Evolutionary conservation across 2,329 filamentous ascomycete genomes (phyloP).

Genomic region (Claviceps pazoutovae): DNA sequence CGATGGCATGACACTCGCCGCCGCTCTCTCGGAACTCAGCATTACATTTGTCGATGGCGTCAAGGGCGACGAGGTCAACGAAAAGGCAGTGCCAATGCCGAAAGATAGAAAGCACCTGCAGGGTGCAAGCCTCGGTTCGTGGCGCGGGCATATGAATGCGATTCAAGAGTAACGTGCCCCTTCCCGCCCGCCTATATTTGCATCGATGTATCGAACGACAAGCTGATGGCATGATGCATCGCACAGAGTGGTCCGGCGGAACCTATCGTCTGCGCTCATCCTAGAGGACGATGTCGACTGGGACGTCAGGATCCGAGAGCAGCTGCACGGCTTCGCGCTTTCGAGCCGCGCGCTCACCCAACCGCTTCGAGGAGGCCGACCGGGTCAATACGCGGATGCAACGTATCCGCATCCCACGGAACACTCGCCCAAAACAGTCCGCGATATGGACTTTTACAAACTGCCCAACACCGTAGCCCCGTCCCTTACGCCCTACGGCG

Average conservation of each 20-base stretch:
- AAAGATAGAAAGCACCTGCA: constrained; percentile 18
- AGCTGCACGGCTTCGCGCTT: constrained; percentile 28
- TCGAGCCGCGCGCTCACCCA: constrained; percentile 22
- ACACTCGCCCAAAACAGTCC: background rate
- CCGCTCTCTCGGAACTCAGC: constrained; percentile 28
- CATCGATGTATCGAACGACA: too few relatives aligned
- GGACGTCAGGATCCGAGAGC: constrained; percentile 35
- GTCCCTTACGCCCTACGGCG: constrained; percentile 29
- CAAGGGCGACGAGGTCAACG: constrained; percentile 21
- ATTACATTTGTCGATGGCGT: constrained; percentile 34
- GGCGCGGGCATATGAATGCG: constrained; percentile 27
- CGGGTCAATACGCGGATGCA: constrained; percentile 12
- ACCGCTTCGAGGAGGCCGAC: constrained; percentile 9
- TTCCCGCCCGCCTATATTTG: too few relatives aligned
- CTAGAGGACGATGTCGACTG: constrained; percentile 45
- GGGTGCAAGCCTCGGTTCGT: constrained; percentile 18
- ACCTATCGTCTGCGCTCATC: constrained; percentile 33
- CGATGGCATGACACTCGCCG: constrained; percentile 33
- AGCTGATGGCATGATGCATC: too few relatives aligned
- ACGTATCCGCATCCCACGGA: constrained; percentile 10
- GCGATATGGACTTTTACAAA: constrained; percentile 10
- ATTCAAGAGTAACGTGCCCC: constrained; percentile 15
- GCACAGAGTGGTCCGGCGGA: constrained; percentile 27
- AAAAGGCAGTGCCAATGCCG: constrained; percentile 22
- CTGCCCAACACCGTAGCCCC: constrained; percentile 10